Conservation (phyloP, 768 basidiomycete genomes). For the Candolleomyces aberdarensis region DNA sequence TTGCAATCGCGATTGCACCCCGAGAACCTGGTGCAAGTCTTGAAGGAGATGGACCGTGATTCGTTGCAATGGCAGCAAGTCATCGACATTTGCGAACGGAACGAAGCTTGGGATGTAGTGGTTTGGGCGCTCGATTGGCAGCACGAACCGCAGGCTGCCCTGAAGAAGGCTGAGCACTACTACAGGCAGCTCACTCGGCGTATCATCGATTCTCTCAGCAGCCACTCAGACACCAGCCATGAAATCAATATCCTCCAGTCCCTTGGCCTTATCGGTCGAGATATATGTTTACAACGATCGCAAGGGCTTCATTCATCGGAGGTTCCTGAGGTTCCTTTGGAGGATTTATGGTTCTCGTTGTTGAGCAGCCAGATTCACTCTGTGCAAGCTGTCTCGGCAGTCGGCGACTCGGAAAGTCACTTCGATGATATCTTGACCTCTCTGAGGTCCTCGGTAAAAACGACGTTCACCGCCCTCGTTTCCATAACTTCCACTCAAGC, state of each 20-base stretch:
- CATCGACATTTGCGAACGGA: constrained; percentile 62
- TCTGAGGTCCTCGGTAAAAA: constrained; percentile 75
- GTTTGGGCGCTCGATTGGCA: constrained; percentile 75
- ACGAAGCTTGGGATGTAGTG: constrained; percentile 68
- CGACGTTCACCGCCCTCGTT: constrained; percentile 80
- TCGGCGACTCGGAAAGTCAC: constrained; percentile 3
- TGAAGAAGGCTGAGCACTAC: constrained; percentile 62
- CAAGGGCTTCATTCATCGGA: constrained; percentile 30
- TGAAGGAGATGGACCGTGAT: constrained; percentile 52
- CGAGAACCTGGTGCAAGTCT: constrained; percentile 53
- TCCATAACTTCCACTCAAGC: constrained; percentile 76
- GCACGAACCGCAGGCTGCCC: constrained; percentile 61
- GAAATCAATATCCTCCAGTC: constrained; percentile 50
- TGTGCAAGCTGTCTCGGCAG: constrained; percentile 66
- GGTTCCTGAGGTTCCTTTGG: constrained; percentile 48
- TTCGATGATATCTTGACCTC: constrained; percentile 38
- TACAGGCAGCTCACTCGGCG: constrained; percentile 47
- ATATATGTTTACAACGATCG: constrained; percentile 71
- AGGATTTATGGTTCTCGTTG: constrained; percentile 89
- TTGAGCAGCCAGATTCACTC: constrained; percentile 78
- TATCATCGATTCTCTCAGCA: constrained; percentile 38
- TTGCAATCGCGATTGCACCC: constrained; percentile 76
- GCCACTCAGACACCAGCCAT: constrained; percentile 23
- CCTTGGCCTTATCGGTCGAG: constrained; percentile 58
- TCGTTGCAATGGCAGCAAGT: constrained; percentile 56